Evolutionary conservation across 305 asterid genomes (phyloP), one percentile per base, ranked within the genome.

Genomic region (Fraxinus nigra): DNA sequence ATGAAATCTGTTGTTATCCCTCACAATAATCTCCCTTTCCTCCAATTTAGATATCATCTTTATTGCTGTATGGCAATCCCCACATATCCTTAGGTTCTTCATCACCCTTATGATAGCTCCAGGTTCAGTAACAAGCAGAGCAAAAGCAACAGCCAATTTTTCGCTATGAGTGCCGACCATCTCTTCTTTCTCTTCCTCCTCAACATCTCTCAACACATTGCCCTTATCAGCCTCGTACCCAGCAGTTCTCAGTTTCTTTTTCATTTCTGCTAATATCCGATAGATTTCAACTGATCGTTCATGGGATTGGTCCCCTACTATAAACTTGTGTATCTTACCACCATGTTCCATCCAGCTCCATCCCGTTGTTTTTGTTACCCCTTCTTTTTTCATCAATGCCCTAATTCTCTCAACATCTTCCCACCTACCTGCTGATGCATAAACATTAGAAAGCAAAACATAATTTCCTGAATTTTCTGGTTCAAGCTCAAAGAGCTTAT

Each of bases 141-240:
- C 85, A 63, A 93, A 91, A 70, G 94, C 88, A 78, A 93, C 90
- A 11, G 95, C 95, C 89, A 93, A 59, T 79, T 89, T 93, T 81
- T 91, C 97, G 20, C 97, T 90, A 72, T 93, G 97, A 65, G 85
- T 86, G 48, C 93, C 91, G 9, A 93, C 86, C 94, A 89, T 90
- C 80, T 90, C 94, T 72, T 91, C 94, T 83, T 91, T 90, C 78
- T 54, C 97, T 86, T 93, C 97, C 59, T 90, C 97, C 85, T 91
- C 95, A 9, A 93, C 92, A 22, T 93, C 97, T 85, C 87, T 88
- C 85, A 90, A 48, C 72, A 63, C 93, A 28, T 84, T 86, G 89
- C 91, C 88, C 81, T 82, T 87, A 82, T 93, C 95, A 48, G 92
- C 93, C 18, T 87, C 5, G 5, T 90, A 93, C 20, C 97, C 97